Conservation (phyloP, 306 rosid species). For the Vigna trinervia region DNA sequence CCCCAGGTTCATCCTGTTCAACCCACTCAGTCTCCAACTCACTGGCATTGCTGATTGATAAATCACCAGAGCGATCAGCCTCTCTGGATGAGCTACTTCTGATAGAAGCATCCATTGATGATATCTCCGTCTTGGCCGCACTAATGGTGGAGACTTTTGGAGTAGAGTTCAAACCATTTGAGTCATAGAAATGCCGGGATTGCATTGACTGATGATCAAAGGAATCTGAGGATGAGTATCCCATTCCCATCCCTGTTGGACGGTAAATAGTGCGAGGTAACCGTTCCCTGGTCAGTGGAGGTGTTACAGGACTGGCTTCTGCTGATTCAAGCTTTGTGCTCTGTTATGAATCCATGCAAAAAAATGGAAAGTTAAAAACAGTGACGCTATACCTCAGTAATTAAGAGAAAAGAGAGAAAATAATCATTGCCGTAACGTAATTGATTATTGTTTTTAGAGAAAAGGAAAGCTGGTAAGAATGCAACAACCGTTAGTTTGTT, state of each 20-base stretch:
- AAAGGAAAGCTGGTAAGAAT: conserved; percentile 16
- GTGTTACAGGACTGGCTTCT: conserved; percentile 61
- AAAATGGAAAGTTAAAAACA: not conserved
- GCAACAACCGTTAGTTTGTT: not conserved
- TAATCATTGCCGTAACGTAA: not conserved
- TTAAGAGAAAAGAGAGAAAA: not conserved
- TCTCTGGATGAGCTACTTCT: conserved; percentile 66
- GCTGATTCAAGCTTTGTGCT: conserved; percentile 62
- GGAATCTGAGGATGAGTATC: conserved; percentile 66
- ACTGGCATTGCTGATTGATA: conserved; percentile 63
- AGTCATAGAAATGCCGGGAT: conserved; percentile 52
- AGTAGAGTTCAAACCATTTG: conserved; percentile 53
- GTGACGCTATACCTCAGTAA: not conserved
- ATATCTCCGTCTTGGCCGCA: conserved; percentile 62
- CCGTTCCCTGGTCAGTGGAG: conserved; percentile 55
- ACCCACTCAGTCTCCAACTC: conserved; percentile 65
- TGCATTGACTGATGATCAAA: conserved; percentile 58
- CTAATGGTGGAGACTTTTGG: conserved; percentile 65
- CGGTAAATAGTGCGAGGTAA: conserved; percentile 60
- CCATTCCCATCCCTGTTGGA: conserved; percentile 60
- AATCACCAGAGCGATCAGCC: conserved; percentile 59
- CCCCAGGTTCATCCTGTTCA: conserved; percentile 68
- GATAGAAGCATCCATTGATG: conserved; percentile 65
- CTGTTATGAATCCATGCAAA: conserved; percentile 42
- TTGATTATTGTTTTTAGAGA: not conserved